A percentile compares a stretch with the other conserved stretches of the same genome.
Conservation (phyloP, 331 rosid genomes). For the Erythrophleum ivorense region DNA sequence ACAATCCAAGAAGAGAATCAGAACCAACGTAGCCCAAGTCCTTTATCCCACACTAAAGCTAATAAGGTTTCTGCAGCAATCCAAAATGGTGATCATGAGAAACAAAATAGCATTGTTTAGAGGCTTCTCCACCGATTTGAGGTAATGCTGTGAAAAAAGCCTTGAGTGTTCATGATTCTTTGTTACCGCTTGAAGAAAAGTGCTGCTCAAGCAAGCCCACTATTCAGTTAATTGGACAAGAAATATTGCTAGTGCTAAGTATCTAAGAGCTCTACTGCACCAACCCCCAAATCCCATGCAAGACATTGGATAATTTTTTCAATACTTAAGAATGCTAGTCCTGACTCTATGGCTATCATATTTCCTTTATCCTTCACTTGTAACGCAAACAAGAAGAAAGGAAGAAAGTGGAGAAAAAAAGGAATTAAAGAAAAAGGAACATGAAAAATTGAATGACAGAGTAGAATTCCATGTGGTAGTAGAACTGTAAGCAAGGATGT, state of each 20-base stretch:
- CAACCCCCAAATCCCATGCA: not conserved
- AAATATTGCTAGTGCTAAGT: constrained; percentile 8
- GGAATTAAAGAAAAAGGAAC: not conserved
- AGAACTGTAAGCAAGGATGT: not conserved
- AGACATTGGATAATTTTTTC: not conserved
- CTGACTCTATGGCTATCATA: constrained; percentile 8
- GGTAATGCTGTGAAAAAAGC: not conserved
- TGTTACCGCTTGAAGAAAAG: not conserved
- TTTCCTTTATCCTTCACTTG: not conserved
- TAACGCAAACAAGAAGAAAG: not conserved
- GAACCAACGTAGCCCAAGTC: not conserved
- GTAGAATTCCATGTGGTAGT: constrained; percentile 9
- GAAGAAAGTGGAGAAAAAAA: not conserved
- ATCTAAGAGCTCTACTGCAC: constrained; percentile 12
- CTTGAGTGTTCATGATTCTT: not conserved
- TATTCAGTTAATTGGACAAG: not conserved
- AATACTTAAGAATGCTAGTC: not conserved
- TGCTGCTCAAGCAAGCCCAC: not conserved
- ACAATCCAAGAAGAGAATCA: not conserved
- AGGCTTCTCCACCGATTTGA: constrained; percentile 11
- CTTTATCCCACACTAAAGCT: not conserved
- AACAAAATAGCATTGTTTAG: not conserved
- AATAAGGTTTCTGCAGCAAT: constrained; percentile 2
- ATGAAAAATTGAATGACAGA: constrained; percentile 20
- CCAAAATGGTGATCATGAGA: constrained; percentile 8